A percentile compares a stretch with the other conserved stretches of the same genome.
These are phyloP conservation scores for Daldinia eschscholtzii DNA, from an alignment of 2,329 filamentous ascomycete species.

Conservation along the genomic window DNA sequence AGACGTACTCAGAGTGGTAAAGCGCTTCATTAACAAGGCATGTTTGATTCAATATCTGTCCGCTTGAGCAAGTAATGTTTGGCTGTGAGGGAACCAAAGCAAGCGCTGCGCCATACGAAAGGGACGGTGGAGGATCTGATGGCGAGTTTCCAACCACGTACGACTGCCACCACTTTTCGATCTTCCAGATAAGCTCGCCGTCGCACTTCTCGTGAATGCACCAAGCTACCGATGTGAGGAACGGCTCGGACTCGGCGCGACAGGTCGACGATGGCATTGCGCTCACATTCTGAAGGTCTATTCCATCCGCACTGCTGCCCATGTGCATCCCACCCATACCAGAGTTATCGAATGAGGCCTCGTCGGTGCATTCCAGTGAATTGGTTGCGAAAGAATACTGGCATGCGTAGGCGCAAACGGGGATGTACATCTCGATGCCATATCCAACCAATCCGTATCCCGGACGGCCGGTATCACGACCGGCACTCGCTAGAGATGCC, in stretches of 20 bases:
- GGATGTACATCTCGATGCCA: conserved; percentile 28
- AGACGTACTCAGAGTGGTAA: conserved; percentile 3
- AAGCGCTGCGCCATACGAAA: conserved; percentile 21
- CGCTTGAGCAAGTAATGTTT: conserved; percentile 17
- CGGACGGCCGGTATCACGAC: conserved; percentile 16
- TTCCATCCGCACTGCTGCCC: neutral
- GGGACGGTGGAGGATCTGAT: conserved; percentile 15
- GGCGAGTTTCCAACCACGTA: conserved; percentile 8
- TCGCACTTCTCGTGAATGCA: conserved; percentile 48
- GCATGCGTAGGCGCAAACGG: conserved; percentile 22
- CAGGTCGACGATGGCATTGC: conserved; percentile 25
- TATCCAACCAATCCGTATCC: conserved; percentile 26
- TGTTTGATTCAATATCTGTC: conserved; percentile 32
- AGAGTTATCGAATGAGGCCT: conserved; percentile 5
- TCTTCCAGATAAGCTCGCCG: conserved; percentile 14
- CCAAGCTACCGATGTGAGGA: conserved; percentile 47
- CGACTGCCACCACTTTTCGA: conserved; percentile 29
- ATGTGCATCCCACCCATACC: conserved; percentile 18
- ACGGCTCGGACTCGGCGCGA: conserved; percentile 16
- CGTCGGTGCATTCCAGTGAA: conserved; percentile 21
- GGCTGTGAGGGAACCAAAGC: conserved; percentile 10
- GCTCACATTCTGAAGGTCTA: conserved; percentile 5
- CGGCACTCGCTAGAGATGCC: conserved; percentile 9
- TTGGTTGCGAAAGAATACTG: conserved; percentile 10
- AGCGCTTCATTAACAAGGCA: conserved; percentile 25